These are phyloP conservation scores for Suillus fuscotomentosus DNA, from an alignment of 768 basidiomycete species.

Conservation along the genomic window DNA sequence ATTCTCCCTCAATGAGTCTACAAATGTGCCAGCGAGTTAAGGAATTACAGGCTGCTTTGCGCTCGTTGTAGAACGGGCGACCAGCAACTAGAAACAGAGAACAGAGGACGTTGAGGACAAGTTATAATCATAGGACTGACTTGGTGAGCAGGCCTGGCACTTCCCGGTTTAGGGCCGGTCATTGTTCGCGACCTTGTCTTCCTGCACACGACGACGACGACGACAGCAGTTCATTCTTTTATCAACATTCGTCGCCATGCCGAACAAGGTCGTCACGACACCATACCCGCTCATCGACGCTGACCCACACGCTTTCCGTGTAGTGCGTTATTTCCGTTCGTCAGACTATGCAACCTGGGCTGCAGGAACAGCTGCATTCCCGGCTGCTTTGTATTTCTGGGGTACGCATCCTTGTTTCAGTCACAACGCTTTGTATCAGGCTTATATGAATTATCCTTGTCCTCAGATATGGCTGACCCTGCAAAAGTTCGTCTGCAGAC, in stretches of 20 bases:
- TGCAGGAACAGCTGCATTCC: slow-evolving; percentile 76
- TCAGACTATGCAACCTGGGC: slow-evolving; percentile 89
- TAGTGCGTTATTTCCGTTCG: slow-evolving; percentile 84
- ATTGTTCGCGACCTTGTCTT: slow-evolving; percentile 11
- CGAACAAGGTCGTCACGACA: slow-evolving; percentile 51
- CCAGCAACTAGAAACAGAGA: slow-evolving; percentile 1
- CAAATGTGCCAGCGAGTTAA: slow-evolving; percentile 13
- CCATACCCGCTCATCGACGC: slow-evolving; percentile 91
- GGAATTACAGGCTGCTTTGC: neutral
- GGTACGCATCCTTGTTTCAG: slow-evolving; percentile 48
- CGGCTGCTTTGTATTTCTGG: slow-evolving; percentile 76
- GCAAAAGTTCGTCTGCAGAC: slow-evolving; percentile 37
- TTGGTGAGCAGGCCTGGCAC: slow-evolving; percentile 17
- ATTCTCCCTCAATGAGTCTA: slow-evolving; percentile 31
- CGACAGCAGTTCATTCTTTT: slow-evolving; percentile 1
- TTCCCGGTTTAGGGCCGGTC: slow-evolving; percentile 31
- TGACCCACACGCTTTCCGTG: slow-evolving; percentile 87
- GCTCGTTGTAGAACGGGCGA: slow-evolving; percentile 10
- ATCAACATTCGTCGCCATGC: slow-evolving; percentile 24
- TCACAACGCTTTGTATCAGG: slow-evolving; percentile 4
- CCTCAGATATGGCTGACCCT: slow-evolving; percentile 46
- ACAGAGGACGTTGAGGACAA: slow-evolving; percentile 18
- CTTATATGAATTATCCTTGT: slow-evolving; percentile 11
- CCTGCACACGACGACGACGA: slow-evolving; percentile 3
- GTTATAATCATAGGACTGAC: slow-evolving; percentile 6